Percentiles rank a stretch among this genome's conserved stretches.
Evolutionary conservation across 2,329 filamentous ascomycete species (phyloP).

Genomic region (Fusarium mangiferae): DNA sequence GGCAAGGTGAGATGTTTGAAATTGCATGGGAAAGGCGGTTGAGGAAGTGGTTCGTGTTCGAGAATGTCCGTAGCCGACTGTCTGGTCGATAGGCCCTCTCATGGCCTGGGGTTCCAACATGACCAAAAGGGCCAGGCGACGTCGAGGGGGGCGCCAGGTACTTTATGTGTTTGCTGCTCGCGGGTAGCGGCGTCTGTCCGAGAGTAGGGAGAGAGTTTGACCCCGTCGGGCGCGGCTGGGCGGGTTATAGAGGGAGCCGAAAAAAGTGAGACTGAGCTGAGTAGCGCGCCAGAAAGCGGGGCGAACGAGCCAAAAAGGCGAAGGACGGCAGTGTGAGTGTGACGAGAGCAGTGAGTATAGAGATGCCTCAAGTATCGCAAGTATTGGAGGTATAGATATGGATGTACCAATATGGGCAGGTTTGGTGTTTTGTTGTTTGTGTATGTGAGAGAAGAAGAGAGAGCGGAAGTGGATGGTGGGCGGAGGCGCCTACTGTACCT

Average conservation of each 20-base stretch:
- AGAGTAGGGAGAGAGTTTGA: constrained; percentile 38
- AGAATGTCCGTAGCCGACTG: constrained; percentile 61
- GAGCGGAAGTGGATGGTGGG: constrained; percentile 35
- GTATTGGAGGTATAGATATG: constrained; percentile 4
- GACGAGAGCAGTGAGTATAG: constrained; percentile 12
- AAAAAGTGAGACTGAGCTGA: constrained; percentile 44
- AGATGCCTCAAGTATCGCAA: constrained; percentile 2
- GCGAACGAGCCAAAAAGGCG: constrained; percentile 19
- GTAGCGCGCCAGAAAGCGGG: constrained; percentile 40
- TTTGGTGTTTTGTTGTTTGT: constrained; percentile 19
- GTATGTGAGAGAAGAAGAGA: constrained; percentile 27
- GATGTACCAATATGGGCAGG: not conserved
- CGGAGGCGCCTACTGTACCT: constrained; percentile 37
- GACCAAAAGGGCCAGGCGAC: constrained; percentile 16
- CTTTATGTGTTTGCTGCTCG: constrained; percentile 39
- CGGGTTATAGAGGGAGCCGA: constrained; percentile 41
- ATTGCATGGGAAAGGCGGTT: constrained; percentile 58
- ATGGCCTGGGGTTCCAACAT: constrained; percentile 50
- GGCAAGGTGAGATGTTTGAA: constrained; percentile 46
- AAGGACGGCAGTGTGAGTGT: constrained; percentile 10
- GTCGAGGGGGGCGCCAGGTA: constrained; percentile 21
- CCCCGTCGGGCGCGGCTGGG: constrained; percentile 40
- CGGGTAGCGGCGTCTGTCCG: constrained; percentile 38
- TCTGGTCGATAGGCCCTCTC: constrained; percentile 49
- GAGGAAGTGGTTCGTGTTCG: constrained; percentile 68